These are phyloP conservation scores for Diospyros kaki DNA, from an alignment of 148 eudicot species.

Conservation along the genomic window DNA sequence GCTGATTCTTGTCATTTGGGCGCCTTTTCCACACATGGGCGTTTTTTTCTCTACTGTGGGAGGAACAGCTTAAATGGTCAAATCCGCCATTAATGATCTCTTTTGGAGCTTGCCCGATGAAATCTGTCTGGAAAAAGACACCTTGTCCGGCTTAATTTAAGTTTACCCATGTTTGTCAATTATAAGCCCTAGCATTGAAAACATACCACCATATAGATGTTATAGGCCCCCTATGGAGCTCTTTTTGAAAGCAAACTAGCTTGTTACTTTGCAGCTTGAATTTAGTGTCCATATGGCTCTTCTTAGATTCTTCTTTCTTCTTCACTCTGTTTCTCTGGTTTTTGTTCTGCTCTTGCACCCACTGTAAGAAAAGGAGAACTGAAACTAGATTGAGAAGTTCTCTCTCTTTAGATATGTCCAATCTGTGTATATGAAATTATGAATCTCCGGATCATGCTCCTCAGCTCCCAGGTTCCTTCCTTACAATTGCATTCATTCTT, in stretches of 20 bases:
- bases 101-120: neutral
- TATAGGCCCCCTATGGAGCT: neutral
- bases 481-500: too few species aligned
- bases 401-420: too few species aligned
- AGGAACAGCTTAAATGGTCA: neutral
- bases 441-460: too few species aligned
- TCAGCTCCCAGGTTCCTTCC: too few species aligned
- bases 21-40: neutral
- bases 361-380: neutral
- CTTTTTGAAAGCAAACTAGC: neutral
- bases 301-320: neutral
- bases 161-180: neutral
- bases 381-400: neutral
- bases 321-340: neutral
- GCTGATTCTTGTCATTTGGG: constrained; percentile 22
- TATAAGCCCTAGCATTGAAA: neutral
- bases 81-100: constrained; percentile 11
- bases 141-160: neutral
- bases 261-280: neutral
- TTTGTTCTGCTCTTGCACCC: neutral
- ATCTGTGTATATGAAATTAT: too few species aligned
- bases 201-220: constrained; percentile 1
- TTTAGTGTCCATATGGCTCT: neutral
- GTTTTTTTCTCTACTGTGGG: constrained; percentile 14
- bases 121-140: neutral